Conservation (phyloP, 306 rosid genomes). For the Bauhinia variegata region DNA sequence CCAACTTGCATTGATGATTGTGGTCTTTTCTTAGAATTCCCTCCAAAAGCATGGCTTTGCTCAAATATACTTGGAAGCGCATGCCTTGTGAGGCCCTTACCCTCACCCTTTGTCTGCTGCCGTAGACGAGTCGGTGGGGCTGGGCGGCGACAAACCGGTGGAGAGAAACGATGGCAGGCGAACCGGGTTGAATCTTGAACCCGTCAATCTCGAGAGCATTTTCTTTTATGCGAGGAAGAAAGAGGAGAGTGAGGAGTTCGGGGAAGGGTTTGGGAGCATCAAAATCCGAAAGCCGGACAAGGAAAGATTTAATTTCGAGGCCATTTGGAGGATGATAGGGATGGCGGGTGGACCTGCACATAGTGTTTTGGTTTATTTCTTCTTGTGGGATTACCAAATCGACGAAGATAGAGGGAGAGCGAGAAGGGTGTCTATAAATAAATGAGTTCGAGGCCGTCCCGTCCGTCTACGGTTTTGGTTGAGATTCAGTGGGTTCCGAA, state of each 20-base stretch:
- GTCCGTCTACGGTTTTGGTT: no score
- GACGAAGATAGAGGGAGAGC: no score
- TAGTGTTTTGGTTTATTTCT: no score
- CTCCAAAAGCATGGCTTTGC: constrained; percentile 50
- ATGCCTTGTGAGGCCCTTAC: constrained; percentile 45
- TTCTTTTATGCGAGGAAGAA: constrained; percentile 27
- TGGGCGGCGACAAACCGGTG: constrained; percentile 35
- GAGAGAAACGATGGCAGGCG: constrained; percentile 48
- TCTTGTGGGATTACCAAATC: no score
- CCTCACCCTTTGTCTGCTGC: constrained; percentile 47
- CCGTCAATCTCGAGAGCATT: no score
- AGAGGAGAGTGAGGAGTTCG: constrained; percentile 48
- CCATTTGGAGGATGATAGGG: background rate
- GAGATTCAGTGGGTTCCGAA: no score
- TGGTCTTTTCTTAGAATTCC: constrained; percentile 48
- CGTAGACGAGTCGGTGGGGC: constrained; percentile 34
- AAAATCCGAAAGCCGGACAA: constrained; percentile 40
- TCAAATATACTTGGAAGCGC: constrained; percentile 46
- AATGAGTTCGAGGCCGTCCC: no score
- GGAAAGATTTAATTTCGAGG: constrained; percentile 38
- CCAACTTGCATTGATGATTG: constrained; percentile 47
- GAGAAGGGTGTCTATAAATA: no score
- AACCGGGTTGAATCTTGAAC: background rate
- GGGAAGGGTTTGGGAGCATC: constrained; percentile 29
- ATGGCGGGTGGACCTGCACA: no score